These are phyloP conservation scores for Phytopythium delawarense DNA, from an alignment of 352 stramenopile species.

Conservation along the genomic window DNA sequence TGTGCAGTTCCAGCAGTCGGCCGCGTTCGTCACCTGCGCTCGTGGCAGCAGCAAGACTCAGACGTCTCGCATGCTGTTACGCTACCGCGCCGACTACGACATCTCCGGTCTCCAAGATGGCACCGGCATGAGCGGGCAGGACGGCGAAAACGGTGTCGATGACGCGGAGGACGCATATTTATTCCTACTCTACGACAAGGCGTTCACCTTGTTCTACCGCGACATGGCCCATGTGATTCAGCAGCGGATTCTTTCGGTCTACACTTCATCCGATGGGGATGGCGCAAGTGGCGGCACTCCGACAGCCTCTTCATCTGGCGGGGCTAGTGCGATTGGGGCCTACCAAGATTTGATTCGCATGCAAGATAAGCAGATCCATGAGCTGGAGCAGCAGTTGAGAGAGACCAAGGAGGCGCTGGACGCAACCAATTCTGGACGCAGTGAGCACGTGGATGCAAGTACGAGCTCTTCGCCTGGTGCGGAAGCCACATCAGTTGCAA, in stretches of 20 bases:
- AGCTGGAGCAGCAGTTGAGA: conserved; percentile 35
- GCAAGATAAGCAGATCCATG: conserved; percentile 69
- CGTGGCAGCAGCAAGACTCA: conserved; percentile 31
- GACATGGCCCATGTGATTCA: conserved; percentile 56
- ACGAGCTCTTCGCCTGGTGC: background rate
- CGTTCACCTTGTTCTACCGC: conserved; percentile 43
- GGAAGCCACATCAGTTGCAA: background rate
- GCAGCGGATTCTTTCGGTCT: conserved; percentile 60
- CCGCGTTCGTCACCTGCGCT: conserved; percentile 39
- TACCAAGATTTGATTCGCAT: conserved; percentile 83
- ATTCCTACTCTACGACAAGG: conserved; percentile 66
- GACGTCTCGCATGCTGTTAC: conserved; percentile 31
- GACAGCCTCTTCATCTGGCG: conserved; percentile 5
- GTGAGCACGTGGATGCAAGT: background rate
- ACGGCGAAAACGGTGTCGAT: conserved; percentile 5
- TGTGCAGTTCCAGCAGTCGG: conserved; percentile 59
- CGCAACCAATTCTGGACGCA: background rate
- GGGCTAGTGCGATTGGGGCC: conserved; percentile 24
- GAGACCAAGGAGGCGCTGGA: conserved; percentile 12
- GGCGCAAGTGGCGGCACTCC: conserved; percentile 6
- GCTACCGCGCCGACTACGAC: conserved; percentile 30
- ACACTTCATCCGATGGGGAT: conserved; percentile 31
- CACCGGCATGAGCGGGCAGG: background rate
- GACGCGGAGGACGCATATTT: conserved; percentile 34
- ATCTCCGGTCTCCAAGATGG: conserved; percentile 12